phyloP scores from a whole-genome alignment of 2,329 filamentous ascomycete species.

The Ceratocystis ficicola region DNA sequence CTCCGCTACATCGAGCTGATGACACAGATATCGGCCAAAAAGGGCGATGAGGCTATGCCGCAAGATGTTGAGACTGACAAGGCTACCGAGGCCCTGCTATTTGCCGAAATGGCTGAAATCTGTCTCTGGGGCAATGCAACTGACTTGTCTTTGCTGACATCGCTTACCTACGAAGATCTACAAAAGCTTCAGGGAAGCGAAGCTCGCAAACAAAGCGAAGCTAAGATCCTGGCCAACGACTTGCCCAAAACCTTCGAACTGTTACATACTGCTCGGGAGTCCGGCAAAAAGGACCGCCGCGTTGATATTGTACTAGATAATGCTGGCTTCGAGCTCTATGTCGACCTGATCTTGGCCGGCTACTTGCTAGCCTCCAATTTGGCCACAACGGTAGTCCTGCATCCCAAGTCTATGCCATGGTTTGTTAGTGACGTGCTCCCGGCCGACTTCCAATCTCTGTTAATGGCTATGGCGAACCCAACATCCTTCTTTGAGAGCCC shows the following conservation, averaged over 20 bases:
- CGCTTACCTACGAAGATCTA: constrained; percentile 86
- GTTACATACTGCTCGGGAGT: constrained; percentile 51
- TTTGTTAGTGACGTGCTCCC: constrained; percentile 94
- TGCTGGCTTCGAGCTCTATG: constrained; percentile 91
- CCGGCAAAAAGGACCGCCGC: constrained; percentile 32
- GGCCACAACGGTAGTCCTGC: constrained; percentile 75
- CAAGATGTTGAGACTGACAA: constrained; percentile 29
- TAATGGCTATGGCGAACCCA: constrained; percentile 67
- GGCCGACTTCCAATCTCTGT: constrained; percentile 68
- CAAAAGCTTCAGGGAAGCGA: constrained; percentile 88
- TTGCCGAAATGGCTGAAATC: constrained; percentile 89
- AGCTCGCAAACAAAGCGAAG: constrained; percentile 73
- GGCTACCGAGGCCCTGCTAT: constrained; percentile 64
- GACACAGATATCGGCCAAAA: constrained; percentile 35
- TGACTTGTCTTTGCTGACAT: constrained; percentile 80
- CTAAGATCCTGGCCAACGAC: constrained; percentile 87
- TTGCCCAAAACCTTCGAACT: constrained; percentile 58
- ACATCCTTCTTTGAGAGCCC: constrained; percentile 65
- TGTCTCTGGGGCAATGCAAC: constrained; percentile 97
- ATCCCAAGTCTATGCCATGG: constrained; percentile 94
- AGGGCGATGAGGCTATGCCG: constrained; percentile 41
- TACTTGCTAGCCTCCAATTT: constrained; percentile 77
- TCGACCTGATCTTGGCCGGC: constrained; percentile 82
- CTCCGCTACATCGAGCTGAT: constrained; percentile 65
- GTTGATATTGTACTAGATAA: constrained; percentile 96